Base-by-base conservation (phyloP, 1,139 yeast species). In the Zygosaccharomyces sapae region DNA sequence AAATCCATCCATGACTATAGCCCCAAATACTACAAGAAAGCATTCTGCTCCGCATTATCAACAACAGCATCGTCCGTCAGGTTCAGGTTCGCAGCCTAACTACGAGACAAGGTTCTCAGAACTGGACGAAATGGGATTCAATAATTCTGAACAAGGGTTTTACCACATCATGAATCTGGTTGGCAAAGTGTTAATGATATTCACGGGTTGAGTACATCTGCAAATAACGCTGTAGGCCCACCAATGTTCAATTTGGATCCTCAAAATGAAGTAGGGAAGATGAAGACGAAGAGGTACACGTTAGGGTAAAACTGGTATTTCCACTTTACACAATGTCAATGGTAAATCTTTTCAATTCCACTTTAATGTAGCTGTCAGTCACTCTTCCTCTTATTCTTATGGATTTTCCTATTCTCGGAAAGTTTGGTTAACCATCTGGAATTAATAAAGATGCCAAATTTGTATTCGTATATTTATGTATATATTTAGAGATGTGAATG, bases 271-370 rank as follows among this genome's bases (percentile, higher is more conserved):
- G 47, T 50, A 22, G 49, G 16, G 43, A 41, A n/a, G 51, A 49
- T 16, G 50, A 51, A 7, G 50, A 49, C 27, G 51, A 62, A 38
- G 75, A 71, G 43, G 57, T 57, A 8, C 76, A 72, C 47, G 67
- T 71, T 5, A 64, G 77, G 18, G 70, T 74, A 7, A 63, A 43
- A 73, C 79, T 0, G 74, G 73, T 5, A 66, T 68, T 4, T 63
- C 75, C 1, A 64, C 66, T 41, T 59, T 76, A 25, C 80, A 76
- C 53, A 77, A 77, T 50, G 61, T 68, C 5, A 62, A 65, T 35
- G 80, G 80, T 12, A 48, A 49, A 7, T 63, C 63, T 24, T 71
- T 49, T 61, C 63, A 6, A 68, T 73, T 56, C 62, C 60, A 20
- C 56, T 67, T 50, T 67, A 58, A 50, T 51, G 10, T 24, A 19